phyloP scores from a whole-genome alignment of 179 eudicot genomes.

The Silene vulgaris region DNA sequence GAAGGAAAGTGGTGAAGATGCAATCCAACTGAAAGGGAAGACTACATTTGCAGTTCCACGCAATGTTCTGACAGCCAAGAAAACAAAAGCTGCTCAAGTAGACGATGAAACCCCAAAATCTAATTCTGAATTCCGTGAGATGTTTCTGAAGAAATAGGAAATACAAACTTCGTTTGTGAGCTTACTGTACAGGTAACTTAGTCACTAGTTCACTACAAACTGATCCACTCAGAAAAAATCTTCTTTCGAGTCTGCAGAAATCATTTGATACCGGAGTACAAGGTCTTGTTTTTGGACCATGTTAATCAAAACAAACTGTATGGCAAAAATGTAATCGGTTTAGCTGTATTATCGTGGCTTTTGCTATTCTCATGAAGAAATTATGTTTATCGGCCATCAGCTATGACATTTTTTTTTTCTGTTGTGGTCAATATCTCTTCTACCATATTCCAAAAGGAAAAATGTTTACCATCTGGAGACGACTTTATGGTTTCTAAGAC shows the following conservation, averaged over 20 bases:
- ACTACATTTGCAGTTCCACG: constrained; percentile 87
- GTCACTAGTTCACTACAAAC: constrained; percentile 6
- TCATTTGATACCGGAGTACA: background rate
- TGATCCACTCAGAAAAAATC: background rate
- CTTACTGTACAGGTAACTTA: constrained; percentile 17
- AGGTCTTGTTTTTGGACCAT: background rate
- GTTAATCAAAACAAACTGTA: background rate
- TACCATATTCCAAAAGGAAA: no score
- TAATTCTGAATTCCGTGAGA: constrained; percentile 76
- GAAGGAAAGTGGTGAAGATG: constrained; percentile 22
- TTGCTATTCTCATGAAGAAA: no score
- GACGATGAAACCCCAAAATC: constrained; percentile 74
- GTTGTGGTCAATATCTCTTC: no score
- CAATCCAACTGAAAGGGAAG: constrained; percentile 57
- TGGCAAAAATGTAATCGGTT: background rate
- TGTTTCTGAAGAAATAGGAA: constrained; percentile 49
- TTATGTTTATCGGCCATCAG: no score
- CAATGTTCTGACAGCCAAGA: constrained; percentile 42
- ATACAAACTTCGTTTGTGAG: background rate
- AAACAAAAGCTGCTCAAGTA: constrained; percentile 33
- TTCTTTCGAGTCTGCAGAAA: background rate
- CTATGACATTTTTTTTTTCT: no score
- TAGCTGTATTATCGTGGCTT: background rate
- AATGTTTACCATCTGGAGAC: no score
- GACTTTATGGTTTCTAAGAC: no score